These are phyloP conservation scores for Colletotrichum brevisporum DNA, from an alignment of 2,329 filamentous ascomycete species.

Conservation along the genomic window DNA sequence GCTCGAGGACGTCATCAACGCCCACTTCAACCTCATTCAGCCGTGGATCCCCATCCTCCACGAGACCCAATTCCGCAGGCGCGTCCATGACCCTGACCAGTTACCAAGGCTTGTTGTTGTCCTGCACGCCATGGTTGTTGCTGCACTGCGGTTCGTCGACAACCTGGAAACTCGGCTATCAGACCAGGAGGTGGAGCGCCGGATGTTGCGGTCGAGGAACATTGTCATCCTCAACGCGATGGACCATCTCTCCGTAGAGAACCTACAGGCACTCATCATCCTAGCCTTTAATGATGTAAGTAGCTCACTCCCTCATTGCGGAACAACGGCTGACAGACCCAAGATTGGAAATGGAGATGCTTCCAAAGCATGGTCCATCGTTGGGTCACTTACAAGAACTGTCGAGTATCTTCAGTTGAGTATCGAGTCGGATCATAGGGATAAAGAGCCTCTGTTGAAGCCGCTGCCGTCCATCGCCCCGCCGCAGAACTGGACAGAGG, in stretches of 20 bases:
- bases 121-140: conserved; percentile 53
- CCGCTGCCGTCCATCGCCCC: conserved; percentile 48
- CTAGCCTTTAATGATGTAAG: conserved; percentile 54
- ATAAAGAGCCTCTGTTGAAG: conserved; percentile 40
- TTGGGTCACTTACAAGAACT: conserved; percentile 41
- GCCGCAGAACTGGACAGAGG: conserved; percentile 49
- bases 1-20: conserved; percentile 43
- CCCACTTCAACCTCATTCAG: conserved; percentile 55
- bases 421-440: conserved; percentile 39
- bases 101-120: conserved; percentile 48
- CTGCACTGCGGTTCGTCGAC: conserved; percentile 46
- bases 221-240: conserved; percentile 50
- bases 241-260: conserved; percentile 53
- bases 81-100: conserved; percentile 46
- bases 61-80: conserved; percentile 47
- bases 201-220: conserved; percentile 36
- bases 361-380: conserved; percentile 41
- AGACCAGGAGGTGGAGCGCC: conserved; percentile 41
- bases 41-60: conserved; percentile 58
- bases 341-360: conserved; percentile 43
- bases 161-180: conserved; percentile 44
- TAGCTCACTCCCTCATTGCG: not conserved
- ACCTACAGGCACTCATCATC: conserved; percentile 54
- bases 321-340: not conserved
- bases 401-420: conserved; percentile 42